phyloP scores from a whole-genome alignment of 2,329 filamentous ascomycete genomes.

The Talaromyces rugulosus region DNA sequence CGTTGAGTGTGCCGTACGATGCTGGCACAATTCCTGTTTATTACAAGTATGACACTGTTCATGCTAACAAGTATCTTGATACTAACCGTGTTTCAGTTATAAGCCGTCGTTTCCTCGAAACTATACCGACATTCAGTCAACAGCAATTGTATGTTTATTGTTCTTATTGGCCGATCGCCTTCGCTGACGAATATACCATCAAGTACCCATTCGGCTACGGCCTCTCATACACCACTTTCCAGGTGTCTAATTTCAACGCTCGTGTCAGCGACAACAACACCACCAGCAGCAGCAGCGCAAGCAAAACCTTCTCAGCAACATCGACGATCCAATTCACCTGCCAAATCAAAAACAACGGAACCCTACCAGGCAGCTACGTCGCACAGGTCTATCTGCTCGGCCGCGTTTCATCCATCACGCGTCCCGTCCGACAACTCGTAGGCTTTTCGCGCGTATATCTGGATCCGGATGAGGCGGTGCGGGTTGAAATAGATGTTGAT shows the following conservation, averaged over 20 bases:
- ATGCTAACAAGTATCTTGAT: background rate
- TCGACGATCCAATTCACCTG: background rate
- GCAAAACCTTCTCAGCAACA: background rate
- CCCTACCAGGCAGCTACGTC: background rate
- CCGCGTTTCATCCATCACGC: background rate
- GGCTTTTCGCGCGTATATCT: background rate
- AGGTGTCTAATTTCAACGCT: background rate
- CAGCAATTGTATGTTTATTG: background rate
- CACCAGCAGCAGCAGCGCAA: background rate
- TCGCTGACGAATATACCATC: background rate
- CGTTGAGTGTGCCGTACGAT: background rate
- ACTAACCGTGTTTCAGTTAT: background rate
- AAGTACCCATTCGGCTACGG: background rate
- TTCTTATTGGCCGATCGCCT: no score
- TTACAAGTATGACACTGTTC: background rate
- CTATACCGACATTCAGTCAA: background rate
- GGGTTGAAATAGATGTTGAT: conserved; percentile 15
- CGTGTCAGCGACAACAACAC: background rate
- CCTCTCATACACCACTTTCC: conserved; percentile 18
- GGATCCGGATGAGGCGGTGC: conserved; percentile 22
- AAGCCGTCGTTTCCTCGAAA: background rate
- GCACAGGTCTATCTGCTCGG: background rate
- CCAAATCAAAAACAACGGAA: background rate
- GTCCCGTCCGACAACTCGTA: background rate
- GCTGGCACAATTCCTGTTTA: background rate